Evolutionary conservation across 1,284 basidiomycete genomes (phyloP), one percentile per base, ranked within the genome.

Genomic region (Puccinia triticina): DNA sequence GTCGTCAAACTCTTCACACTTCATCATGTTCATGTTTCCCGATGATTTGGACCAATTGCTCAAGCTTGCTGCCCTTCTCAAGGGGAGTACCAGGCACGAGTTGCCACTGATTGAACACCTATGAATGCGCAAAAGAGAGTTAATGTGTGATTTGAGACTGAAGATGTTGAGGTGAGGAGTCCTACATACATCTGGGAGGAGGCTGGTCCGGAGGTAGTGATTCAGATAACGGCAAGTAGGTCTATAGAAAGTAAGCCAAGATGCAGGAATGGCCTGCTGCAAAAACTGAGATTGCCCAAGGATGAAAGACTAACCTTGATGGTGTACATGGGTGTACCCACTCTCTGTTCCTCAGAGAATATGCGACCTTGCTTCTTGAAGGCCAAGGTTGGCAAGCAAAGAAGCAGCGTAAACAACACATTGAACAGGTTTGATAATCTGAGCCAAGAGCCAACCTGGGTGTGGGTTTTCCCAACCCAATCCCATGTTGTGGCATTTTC

Each of bases 241-340:
- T 96, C 79, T 82, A 67, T 16, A n/a, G 32, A 18, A 32, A 29
- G 66, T 26, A 46, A 57, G 46, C 37, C 8, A 71, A 29, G 59
- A 67, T 64, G 34, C 8, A 34, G 21, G 4, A 53, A 50, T 48
- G 37, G 59, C 18, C 18, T 67, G 21, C 16, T 10, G 21, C 48
- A 23, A 16, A 46, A 40, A n/a, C 23, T n/a, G 12, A 1, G 29
- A 12, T 32, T 8, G 34, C 8, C 10, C 10, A n/a, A n/a, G 10
- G 5, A 64, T 23, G 16, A 48, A 43, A 7, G n/a, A 74, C 79
- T 40, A 26, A 75, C 79, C 92, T 98, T 99, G 89, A 99, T 94
- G 83, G 94, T 99, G 91, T 96, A 98, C 95, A 99, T 98, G 84
- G 97, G 97, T 34, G 97, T 99, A 90, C 97, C 96, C 12, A 92